Conservation (phyloP, 169 alveolate species). For the Cyclospora cayetanensis region DNA sequence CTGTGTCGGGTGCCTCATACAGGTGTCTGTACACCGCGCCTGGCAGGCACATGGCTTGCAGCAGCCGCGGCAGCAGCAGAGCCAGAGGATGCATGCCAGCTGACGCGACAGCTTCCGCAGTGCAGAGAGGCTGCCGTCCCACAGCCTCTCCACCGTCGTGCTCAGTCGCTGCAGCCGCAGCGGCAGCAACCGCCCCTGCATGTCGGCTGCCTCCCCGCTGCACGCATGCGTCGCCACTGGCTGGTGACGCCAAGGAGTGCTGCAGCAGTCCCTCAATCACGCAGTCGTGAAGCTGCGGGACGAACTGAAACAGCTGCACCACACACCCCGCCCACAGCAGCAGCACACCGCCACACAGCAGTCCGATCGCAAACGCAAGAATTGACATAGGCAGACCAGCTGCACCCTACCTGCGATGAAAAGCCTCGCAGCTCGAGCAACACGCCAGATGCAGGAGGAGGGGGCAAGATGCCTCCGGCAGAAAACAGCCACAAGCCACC, state of each 20-base stretch:
- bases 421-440: too few species aligned
- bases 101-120: not conserved
- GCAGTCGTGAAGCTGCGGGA: conserved; percentile 48
- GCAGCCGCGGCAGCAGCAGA: conserved; percentile 54
- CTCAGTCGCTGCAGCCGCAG: conserved; percentile 27
- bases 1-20: not conserved
- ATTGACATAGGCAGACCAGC: too few species aligned
- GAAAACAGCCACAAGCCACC: too few species aligned
- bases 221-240: not conserved
- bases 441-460: too few species aligned
- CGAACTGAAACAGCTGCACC: conserved; percentile 47
- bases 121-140: not conserved
- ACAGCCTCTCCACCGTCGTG: conserved; percentile 29
- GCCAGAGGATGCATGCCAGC: conserved; percentile 55
- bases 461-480: too few species aligned
- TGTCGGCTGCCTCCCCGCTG: conserved; percentile 5
- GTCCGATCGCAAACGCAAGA: too few species aligned
- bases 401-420: too few species aligned
- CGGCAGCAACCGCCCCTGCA: conserved; percentile 56
- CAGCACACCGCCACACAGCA: not conserved
- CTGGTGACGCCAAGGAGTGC: conserved; percentile 30
- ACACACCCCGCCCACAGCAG: not conserved
- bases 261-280: conserved; percentile 53
- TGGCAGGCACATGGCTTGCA: conserved; percentile 60
- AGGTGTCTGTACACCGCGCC: conserved; percentile 36